phyloP scores from a whole-genome alignment of 345 rosid species.

The Gossypium ekmanianum region DNA sequence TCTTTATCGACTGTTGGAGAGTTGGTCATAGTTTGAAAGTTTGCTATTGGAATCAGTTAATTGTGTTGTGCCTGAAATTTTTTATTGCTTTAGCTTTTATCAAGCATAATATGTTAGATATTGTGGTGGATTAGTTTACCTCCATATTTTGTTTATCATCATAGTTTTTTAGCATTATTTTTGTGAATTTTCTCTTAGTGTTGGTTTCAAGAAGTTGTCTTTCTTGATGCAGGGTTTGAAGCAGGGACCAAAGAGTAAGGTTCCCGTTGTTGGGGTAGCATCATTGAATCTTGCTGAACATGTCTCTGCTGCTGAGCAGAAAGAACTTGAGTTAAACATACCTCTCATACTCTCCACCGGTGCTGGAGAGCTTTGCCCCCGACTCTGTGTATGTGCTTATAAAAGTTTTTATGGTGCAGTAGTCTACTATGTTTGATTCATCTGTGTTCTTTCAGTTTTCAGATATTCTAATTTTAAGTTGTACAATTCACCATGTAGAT shows the following conservation, averaged over 20 bases:
- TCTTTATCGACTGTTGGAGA: conserved; percentile 13
- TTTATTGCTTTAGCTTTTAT: background rate
- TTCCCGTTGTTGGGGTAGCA: conserved; percentile 53
- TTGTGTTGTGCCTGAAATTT: background rate
- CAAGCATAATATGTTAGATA: background rate
- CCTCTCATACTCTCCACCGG: conserved; percentile 44
- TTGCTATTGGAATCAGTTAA: background rate
- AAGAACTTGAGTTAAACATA: conserved; percentile 48
- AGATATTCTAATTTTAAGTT: conserved; percentile 3
- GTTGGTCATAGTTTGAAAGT: background rate
- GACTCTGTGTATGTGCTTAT: conserved; percentile 52
- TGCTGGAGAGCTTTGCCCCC: conserved; percentile 37
- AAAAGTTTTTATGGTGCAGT: background rate
- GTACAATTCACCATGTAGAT: conserved; percentile 39
- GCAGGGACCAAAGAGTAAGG: conserved; percentile 45
- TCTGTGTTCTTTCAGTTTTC: background rate
- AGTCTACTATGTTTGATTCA: background rate
- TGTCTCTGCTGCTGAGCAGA: conserved; percentile 44
- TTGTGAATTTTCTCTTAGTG: background rate
- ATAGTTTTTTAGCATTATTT: background rate
- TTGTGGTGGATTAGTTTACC: background rate
- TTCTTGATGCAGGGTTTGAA: conserved; percentile 50
- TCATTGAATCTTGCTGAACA: conserved; percentile 61
- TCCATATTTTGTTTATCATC: background rate
- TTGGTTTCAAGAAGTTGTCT: background rate